phyloP scores from a whole-genome alignment of 163 green algal genomes.

The Smithsoniella earleae region DNA sequence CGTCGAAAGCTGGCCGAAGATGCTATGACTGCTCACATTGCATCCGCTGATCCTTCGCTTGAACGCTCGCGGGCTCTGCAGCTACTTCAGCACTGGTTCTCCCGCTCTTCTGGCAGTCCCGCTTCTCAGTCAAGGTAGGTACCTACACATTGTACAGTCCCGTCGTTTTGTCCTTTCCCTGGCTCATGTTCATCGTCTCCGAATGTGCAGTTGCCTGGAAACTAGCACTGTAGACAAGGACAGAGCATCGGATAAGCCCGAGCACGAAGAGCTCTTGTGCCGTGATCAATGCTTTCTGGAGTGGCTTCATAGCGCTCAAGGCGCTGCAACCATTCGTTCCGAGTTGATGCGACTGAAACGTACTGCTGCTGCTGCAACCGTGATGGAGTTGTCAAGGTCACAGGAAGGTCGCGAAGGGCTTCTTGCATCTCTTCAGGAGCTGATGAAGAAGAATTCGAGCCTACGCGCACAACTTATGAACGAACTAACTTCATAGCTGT shows the following conservation, averaged over 20 bases:
- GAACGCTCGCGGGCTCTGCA: constrained; percentile 32
- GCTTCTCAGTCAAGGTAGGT: no score
- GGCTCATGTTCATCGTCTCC: no score
- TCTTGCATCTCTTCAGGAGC: neutral
- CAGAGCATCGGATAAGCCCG: no score
- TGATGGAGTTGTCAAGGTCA: neutral
- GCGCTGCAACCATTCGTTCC: constrained; percentile 40
- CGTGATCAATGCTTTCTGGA: constrained; percentile 45
- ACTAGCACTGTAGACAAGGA: no score
- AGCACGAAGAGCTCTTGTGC: constrained; percentile 32
- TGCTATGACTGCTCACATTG: constrained; percentile 53
- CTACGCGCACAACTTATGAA: neutral
- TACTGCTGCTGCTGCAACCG: neutral
- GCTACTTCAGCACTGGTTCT: constrained; percentile 45
- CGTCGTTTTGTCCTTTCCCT: no score
- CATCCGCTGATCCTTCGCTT: constrained; percentile 49
- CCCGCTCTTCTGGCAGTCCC: constrained; percentile 7
- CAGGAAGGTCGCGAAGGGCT: neutral
- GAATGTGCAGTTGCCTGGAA: constrained; percentile 5
- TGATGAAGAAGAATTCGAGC: neutral
- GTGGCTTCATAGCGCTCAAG: constrained; percentile 40
- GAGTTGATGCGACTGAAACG: constrained; percentile 40
- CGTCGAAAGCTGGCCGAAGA: constrained; percentile 63
- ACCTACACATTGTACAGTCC: no score
- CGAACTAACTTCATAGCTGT: no score